These are phyloP conservation scores for Medicago arabica DNA, from an alignment of 306 rosid genomes.

Conservation along the genomic window DNA sequence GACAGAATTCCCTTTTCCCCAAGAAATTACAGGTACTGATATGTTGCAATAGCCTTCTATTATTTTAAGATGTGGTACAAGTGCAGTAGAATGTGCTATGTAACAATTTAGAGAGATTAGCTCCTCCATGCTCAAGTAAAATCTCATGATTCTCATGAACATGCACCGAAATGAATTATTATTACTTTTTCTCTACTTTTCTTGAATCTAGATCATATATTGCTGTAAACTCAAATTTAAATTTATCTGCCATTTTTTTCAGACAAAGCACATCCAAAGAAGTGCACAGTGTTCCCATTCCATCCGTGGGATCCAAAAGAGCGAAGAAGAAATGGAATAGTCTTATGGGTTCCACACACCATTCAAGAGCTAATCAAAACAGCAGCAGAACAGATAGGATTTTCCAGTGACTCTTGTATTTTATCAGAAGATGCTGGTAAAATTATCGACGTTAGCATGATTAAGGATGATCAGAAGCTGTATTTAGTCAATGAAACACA, in stretches of 20 bases:
- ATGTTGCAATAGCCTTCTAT: slow-evolving; percentile 6
- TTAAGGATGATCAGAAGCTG: slow-evolving; percentile 79
- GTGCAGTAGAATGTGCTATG: neutral
- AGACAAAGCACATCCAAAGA: slow-evolving; percentile 69
- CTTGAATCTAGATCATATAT: neutral
- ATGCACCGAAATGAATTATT: too few relatives aligned
- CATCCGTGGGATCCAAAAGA: slow-evolving; percentile 87
- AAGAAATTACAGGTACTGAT: slow-evolving; percentile 64
- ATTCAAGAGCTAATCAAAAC: slow-evolving; percentile 67
- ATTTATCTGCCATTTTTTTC: slow-evolving; percentile 30
- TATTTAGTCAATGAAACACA: slow-evolving; percentile 63
- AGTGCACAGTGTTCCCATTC: slow-evolving; percentile 87
- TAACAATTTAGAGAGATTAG: slow-evolving; percentile 11
- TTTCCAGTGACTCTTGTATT: slow-evolving; percentile 51
- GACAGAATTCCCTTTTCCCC: slow-evolving; percentile 53
- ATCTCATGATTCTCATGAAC: too few relatives aligned
- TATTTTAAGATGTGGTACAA: neutral
- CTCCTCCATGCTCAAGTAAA: too few relatives aligned
- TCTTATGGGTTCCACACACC: slow-evolving; percentile 74
- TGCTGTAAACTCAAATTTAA: slow-evolving; percentile 17
- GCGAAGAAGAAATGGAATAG: slow-evolving; percentile 68
- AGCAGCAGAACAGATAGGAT: slow-evolving; percentile 59
- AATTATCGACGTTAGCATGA: slow-evolving; percentile 70
- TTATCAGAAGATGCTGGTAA: slow-evolving; percentile 91
- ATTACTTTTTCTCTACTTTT: neutral